Evolutionary conservation across 305 asterid genomes (phyloP), one percentile per base, ranked within the genome.

Genomic region (Fraxinus xanthoxyloides): DNA sequence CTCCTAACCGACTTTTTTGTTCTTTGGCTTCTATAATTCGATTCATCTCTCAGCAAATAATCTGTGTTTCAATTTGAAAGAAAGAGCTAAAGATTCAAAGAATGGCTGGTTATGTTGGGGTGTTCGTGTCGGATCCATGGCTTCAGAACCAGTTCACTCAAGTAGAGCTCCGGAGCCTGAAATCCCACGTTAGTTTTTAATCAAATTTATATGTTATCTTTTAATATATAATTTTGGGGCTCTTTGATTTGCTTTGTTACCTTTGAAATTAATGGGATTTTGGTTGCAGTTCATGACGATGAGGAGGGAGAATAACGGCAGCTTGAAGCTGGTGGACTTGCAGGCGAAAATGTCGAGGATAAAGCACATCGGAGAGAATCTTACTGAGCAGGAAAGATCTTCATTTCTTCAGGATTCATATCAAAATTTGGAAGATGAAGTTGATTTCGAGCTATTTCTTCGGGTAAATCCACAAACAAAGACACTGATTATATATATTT

Each of bases 91-190:
- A 31, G 17, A 51, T 76, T 48, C 40, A 30, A 17, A 24, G 8
- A 86, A 95, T 92, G 98, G 97, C 98, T 34, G 95, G 92, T 3
- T 95, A 92, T 69, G 91, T 87, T 26, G 99, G 98, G 35, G 97
- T 95, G 35, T 77, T 93, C 80, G 95, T 93, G 24, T 94, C 98
- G 75, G 99, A 96, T 96, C 98, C 97, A 69, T 94, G 99, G 99
- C 94, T 96, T 36, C 99, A 96, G 92, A 96, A 91, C 74, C 98
- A 96, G 90, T 96, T 94, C 83, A 96, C 98, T 77, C 99, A 96
- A 88, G 98, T 91, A 40, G 99, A 96, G 92, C 97, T 94, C 75
- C 93, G 97, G 77, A 93, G 86, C 85, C 88, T 94, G 85, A 93
- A 94, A 84, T 81, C 97, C 79, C 93, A 92, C 13, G 98, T 96